Percentiles rank a stretch among this genome's conserved stretches.
Conservation (phyloP, 768 basidiomycete genomes). For the Wakefieldia striispora region DNA sequence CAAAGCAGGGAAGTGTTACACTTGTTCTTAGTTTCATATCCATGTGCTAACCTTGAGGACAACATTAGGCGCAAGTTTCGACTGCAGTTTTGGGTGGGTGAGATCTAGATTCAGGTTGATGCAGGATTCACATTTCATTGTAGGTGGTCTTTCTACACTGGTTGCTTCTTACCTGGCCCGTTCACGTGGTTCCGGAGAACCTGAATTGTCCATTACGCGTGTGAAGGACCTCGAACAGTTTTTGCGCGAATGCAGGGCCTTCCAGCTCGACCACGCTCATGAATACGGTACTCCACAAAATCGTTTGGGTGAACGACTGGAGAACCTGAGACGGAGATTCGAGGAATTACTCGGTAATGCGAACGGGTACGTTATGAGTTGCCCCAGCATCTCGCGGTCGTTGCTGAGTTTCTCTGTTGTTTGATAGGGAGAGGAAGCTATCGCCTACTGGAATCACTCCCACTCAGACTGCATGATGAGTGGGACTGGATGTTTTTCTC, state of each 20-base stretch:
- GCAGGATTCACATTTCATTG: background rate
- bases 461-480: background rate
- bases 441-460: constrained; percentile 12
- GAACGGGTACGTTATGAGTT: constrained; percentile 17
- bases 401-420: background rate
- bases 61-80: constrained; percentile 34
- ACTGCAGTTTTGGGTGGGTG: constrained; percentile 40
- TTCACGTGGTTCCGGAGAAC: constrained; percentile 66
- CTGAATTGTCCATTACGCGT: constrained; percentile 56
- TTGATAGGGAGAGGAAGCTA: constrained; percentile 20
- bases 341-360: constrained; percentile 30
- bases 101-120: background rate
- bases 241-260: constrained; percentile 58
- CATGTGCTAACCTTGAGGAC: background rate
- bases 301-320: constrained; percentile 7
- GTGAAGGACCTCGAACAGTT: constrained; percentile 65
- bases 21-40: no score
- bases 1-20: constrained; percentile 37
- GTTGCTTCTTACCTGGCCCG: constrained; percentile 73
- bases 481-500: background rate
- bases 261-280: constrained; percentile 56
- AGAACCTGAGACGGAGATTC: constrained; percentile 19
- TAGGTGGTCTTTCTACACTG: constrained; percentile 65
- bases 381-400: background rate
- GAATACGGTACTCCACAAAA: constrained; percentile 13